These are phyloP conservation scores for Parastagonospora nodorum DNA, from an alignment of 2,329 filamentous ascomycete genomes.

Conservation along the genomic window DNA sequence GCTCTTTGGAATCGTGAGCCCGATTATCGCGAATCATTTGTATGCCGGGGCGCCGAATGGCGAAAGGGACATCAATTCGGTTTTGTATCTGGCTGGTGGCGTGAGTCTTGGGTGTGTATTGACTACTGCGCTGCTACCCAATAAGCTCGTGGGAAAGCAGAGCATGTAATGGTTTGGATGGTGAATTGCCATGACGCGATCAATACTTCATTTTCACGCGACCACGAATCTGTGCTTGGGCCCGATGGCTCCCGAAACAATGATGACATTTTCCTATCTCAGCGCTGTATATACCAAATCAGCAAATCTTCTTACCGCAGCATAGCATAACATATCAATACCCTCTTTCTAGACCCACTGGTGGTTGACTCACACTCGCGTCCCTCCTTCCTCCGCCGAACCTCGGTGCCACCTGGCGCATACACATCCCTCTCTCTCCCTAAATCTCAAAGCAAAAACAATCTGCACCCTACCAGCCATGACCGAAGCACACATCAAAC, in stretches of 20 bases:
- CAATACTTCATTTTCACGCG: too few relatives aligned
- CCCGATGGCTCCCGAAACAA: too few relatives aligned
- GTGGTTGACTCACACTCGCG: too few relatives aligned
- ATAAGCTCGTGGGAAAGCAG: background rate
- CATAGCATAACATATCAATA: too few relatives aligned
- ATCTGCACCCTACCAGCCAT: background rate
- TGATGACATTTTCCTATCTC: too few relatives aligned
- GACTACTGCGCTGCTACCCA: slow-evolving; percentile 56
- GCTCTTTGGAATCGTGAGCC: slow-evolving; percentile 63
- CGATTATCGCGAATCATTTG: slow-evolving; percentile 59
- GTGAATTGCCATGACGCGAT: background rate
- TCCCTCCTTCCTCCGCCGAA: too few relatives aligned
- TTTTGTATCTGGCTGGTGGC: slow-evolving; percentile 62
- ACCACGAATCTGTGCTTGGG: too few relatives aligned
- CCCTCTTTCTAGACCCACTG: too few relatives aligned
- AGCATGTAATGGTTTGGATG: background rate
- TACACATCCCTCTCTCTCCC: background rate
- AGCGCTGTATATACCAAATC: too few relatives aligned
- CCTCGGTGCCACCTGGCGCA: too few relatives aligned
- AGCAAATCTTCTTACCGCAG: too few relatives aligned
- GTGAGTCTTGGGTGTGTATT: slow-evolving; percentile 60
- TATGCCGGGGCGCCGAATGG: slow-evolving; percentile 33
- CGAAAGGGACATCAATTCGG: slow-evolving; percentile 52
- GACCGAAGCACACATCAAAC: slow-evolving; percentile 6
- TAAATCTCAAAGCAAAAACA: background rate